Base-by-base conservation (phyloP, 345 rosid genomes). In the Heritiera fomes region DNA sequence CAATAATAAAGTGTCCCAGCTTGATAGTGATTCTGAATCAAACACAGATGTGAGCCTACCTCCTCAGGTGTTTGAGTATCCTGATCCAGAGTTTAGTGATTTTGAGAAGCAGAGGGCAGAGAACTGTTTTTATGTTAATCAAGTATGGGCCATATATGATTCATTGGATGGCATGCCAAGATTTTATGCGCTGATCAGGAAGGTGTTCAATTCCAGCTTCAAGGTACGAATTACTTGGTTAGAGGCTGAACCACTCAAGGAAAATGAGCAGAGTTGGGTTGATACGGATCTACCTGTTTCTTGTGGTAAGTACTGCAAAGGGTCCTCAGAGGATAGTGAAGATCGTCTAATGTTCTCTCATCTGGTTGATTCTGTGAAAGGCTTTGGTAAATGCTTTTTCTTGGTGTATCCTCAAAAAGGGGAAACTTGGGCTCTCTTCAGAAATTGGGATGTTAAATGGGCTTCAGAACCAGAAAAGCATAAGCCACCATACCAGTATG, bases 71-170 rank as follows among this genome's bases (percentile, higher is more conserved):
- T 11, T 80, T 4, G 82, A 73, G 34, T 85, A 63, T 70, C 94
- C 97, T 81, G 97, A 95, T 73, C 84, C 95, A 50, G 95, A 95
- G 43, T 95, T 95, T 77, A 84, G 20, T 77, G 86, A 91, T 82
- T 95, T 93, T 80, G 96, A 91, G 20, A 83, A 82, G 82, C 70
- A 67, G 32, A 82, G 67, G 82, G 81, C 77, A 34, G 86, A 83
- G 78, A 75, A 47, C 78, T 80, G 85, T 82, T 93, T 95, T 92
- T 79, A 87, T 76, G 92, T 79, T 70, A 80, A 87, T 82, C 96
- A 95, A 82, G 60, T 92, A 52, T 95, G 99, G 98, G 96, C 99
- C 61, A 46, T 89, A 81, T 95, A 93, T 87, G 97, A 95, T 87
- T 11, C 85, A 20, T 12, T 70, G 41, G 99, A 93, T 61, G 86